Percentiles rank a stretch among this genome's conserved stretches.
Conservation (phyloP, 345 rosid genomes). For the Eutrema heterophyllum region DNA sequence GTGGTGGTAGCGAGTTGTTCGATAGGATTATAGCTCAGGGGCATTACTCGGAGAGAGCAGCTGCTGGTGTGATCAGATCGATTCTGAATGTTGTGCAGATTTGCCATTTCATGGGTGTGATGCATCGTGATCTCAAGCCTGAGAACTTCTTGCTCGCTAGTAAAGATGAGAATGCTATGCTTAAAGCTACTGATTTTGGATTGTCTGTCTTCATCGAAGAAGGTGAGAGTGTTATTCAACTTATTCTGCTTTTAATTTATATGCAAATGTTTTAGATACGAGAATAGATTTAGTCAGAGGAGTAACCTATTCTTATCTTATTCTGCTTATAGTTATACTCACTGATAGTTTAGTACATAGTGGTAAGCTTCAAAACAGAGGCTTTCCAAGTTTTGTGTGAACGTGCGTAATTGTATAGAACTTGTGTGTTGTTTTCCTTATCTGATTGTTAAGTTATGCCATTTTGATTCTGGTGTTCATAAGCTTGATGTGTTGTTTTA, state of each 20-base stretch:
- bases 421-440: too few relatives aligned
- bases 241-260: neutral
- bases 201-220: conserved; percentile 77
- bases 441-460: neutral
- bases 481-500: neutral
- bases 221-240: conserved; percentile 37
- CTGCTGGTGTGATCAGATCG: conserved; percentile 51
- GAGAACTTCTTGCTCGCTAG: conserved; percentile 75
- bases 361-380: conserved; percentile 1
- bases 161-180: conserved; percentile 50
- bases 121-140: conserved; percentile 88
- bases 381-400: neutral
- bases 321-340: too few relatives aligned
- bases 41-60: conserved; percentile 72
- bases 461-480: neutral
- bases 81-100: conserved; percentile 66
- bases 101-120: conserved; percentile 87
- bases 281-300: too few relatives aligned
- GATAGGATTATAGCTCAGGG: conserved; percentile 76
- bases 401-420: neutral
- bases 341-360: neutral
- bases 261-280: too few relatives aligned
- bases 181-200: conserved; percentile 85
- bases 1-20: conserved; percentile 84
- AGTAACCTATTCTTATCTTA: too few relatives aligned